Evolutionary conservation across 2,329 filamentous ascomycete species (phyloP), one percentile per base, ranked within the genome.

Genomic region (Cytospora schulzeri): DNA sequence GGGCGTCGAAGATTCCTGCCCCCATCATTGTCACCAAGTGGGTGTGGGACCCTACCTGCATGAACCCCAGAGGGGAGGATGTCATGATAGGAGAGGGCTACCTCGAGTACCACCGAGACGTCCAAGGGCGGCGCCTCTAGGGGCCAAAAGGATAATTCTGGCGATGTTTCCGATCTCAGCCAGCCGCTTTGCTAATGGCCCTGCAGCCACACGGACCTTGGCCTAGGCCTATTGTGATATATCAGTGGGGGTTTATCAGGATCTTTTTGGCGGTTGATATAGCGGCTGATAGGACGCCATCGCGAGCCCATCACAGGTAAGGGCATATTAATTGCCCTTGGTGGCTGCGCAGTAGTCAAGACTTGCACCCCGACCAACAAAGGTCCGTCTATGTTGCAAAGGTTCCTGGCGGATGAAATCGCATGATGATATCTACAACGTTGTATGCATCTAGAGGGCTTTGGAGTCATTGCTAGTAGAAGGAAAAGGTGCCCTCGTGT

Each of bases 41-140:
- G 45, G n/a, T 48, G 45, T 48, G 45, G n/a, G 45, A 48, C n/a
- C 45, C 45, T 48, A 48, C 45, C 45, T 48, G 45, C 45, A 48
- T 48, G n/a, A 48, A 22, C n/a, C 12, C 45, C 45, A 48, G 4
- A 48, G 45, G 7, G 11, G 24, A n/a, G 6, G 4, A 14, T 24
- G 45, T 24, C 11, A n/a, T 48, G 22, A 24, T 24, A 48, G 14
- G n/a, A 9, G 45, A 48, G n/a, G n/a, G n/a, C 45, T 5, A 3
- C n/a, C n/a, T 24, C 24, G n/a, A 9, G 45, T 3, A 35, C 14
- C 38, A 8, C n/a, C 38, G 38, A 19, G n/a, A n/a, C 24, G n/a
- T 22, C 11, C n/a, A n/a, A 24, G 45, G n/a, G 41, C 41, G 41
- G 24, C 45, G 45, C 45, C 38, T 24, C 4, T 14, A 24, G 9